A percentile compares a stretch with the other conserved stretches of the same genome.
phyloP scores from a whole-genome alignment of 768 basidiomycete genomes.

The Strobilomyces dryophilus region DNA sequence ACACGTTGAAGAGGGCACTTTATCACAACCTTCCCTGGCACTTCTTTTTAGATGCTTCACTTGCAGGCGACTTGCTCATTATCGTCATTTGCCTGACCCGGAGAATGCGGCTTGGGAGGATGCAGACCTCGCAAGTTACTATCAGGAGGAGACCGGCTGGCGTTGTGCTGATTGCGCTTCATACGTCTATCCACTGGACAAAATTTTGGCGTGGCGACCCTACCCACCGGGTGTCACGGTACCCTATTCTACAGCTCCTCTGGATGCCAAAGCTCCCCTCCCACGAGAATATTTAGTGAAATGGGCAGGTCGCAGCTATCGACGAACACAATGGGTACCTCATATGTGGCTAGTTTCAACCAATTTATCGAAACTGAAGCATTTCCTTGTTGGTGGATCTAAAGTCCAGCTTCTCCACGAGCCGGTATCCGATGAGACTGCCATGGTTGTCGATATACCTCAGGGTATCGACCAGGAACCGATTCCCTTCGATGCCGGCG shows the following conservation, averaged over 20 bases:
- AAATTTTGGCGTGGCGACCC: constrained; percentile 90
- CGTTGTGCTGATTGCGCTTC: constrained; percentile 76
- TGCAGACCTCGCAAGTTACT: constrained; percentile 52
- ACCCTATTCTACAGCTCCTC: constrained; percentile 37
- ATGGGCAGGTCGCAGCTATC: constrained; percentile 77
- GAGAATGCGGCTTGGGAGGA: constrained; percentile 32
- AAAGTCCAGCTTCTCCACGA: constrained; percentile 61
- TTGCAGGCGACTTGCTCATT: constrained; percentile 83
- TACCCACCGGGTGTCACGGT: constrained; percentile 65
- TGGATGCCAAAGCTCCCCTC: constrained; percentile 54
- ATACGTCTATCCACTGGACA: constrained; percentile 66
- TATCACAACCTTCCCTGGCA: constrained; percentile 30
- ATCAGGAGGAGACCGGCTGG: constrained; percentile 56
- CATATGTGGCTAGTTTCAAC: constrained; percentile 85
- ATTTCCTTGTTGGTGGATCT: constrained; percentile 69
- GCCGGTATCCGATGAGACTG: constrained; percentile 29
- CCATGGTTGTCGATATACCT: constrained; percentile 27
- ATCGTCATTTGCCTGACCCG: constrained; percentile 61
- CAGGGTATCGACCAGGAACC: constrained; percentile 18
- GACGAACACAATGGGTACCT: constrained; percentile 83
- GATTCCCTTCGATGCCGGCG: constrained; percentile 39
- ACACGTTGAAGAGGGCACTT: constrained; percentile 9
- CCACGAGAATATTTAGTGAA: constrained; percentile 95
- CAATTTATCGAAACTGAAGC: constrained; percentile 61
- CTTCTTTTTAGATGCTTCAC: constrained; percentile 78